phyloP scores from a whole-genome alignment of 345 rosid genomes.

The Moricandia arvensis region DNA sequence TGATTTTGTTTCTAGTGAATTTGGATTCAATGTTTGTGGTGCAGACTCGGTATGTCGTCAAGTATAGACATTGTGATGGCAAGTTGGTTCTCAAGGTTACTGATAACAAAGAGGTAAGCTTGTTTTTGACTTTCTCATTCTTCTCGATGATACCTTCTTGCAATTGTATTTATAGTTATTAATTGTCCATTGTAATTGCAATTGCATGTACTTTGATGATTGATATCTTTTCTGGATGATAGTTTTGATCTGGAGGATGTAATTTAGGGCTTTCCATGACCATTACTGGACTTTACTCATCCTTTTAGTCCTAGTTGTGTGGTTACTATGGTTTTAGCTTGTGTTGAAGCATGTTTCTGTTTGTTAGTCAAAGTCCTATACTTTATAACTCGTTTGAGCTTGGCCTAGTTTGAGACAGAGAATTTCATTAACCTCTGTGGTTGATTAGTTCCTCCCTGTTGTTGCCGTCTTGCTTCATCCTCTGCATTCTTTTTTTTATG shows the following conservation, averaged over 20 bases:
- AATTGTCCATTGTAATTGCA: no score
- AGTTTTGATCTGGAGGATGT: no score
- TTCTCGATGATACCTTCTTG: background rate
- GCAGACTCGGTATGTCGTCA: slow-evolving; percentile 85
- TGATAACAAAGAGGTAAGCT: slow-evolving; percentile 79
- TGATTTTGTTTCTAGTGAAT: background rate
- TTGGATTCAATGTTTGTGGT: background rate
- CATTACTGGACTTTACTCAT: no score
- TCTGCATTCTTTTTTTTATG: background rate
- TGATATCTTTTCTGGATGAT: no score
- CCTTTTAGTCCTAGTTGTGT: no score
- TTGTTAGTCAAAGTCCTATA: background rate
- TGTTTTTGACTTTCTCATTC: slow-evolving; percentile 31
- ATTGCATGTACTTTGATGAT: no score
- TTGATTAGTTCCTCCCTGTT: background rate
- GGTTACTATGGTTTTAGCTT: background rate
- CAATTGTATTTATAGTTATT: no score
- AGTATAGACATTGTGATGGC: slow-evolving; percentile 91
- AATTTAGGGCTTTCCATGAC: no score
- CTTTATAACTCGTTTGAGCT: background rate
- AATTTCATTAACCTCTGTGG: background rate
- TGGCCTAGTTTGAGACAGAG: background rate
- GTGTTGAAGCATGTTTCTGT: slow-evolving; percentile 11
- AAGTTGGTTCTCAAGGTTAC: slow-evolving; percentile 98
- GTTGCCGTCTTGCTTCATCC: background rate